These are phyloP conservation scores for Isoetes taiwanensis DNA, from an alignment of 75 land plant genomes.

Conservation along the genomic window DNA sequence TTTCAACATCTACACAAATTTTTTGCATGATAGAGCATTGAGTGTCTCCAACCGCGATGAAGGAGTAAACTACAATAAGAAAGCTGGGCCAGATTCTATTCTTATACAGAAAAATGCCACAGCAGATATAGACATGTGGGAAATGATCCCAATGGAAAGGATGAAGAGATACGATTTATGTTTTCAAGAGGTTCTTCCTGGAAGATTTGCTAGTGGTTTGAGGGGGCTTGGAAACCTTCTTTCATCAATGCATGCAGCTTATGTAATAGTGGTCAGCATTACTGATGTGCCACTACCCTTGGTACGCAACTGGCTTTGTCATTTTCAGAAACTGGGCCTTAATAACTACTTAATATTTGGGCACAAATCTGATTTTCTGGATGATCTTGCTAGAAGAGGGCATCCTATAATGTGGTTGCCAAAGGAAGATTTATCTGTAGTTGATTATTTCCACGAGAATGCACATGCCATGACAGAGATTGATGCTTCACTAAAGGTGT, in stretches of 20 bases:
- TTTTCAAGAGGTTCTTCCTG: conserved; percentile 56
- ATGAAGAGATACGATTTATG: conserved; percentile 83
- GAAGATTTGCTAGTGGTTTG: conserved; percentile 36
- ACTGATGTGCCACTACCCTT: conserved; percentile 20
- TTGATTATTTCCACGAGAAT: no score
- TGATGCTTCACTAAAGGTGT: no score
- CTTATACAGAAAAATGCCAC: conserved; percentile 28
- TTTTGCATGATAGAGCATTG: conserved; percentile 54
- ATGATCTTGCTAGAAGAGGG: conserved; percentile 64
- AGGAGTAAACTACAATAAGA: conserved; percentile 74
- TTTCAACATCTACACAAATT: conserved; percentile 80
- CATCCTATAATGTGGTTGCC: conserved; percentile 58
- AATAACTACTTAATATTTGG: conserved; percentile 52
- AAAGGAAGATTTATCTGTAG: no score
- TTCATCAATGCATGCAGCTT: conserved; percentile 31
- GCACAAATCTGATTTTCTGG: conserved; percentile 17
- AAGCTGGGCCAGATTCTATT: conserved; percentile 75
- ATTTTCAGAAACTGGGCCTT: conserved; percentile 46
- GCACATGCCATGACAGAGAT: no score
- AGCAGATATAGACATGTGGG: conserved; percentile 35
- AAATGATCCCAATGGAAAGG: conserved; percentile 36
- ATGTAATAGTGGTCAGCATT: conserved; percentile 39
- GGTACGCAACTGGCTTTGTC: conserved; percentile 62
- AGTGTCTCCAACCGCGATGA: conserved; percentile 75
- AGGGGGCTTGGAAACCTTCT: conserved; percentile 38